A percentile compares a stretch with the other conserved stretches of the same genome.
These are phyloP conservation scores for Cercis canadensis DNA, from an alignment of 306 rosid genomes.

Conservation along the genomic window DNA sequence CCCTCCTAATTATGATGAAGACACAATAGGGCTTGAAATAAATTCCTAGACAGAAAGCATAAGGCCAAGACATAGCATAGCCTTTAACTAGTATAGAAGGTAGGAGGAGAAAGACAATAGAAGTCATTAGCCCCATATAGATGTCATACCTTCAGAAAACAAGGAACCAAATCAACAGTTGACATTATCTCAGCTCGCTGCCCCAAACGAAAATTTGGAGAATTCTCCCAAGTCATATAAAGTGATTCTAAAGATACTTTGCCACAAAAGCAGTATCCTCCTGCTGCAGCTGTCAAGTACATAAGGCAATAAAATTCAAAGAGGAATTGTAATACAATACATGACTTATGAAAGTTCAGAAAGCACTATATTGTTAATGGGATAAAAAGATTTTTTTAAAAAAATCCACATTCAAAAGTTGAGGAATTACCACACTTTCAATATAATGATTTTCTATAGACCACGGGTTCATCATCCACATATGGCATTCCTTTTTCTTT, in stretches of 20 bases:
- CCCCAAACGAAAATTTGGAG: conserved; percentile 63
- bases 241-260: conserved; percentile 69
- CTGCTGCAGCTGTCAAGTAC: conserved; percentile 56
- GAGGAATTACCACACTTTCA: not conserved
- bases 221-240: conserved; percentile 59
- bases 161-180: conserved; percentile 61
- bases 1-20: conserved; percentile 27
- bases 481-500: not conserved
- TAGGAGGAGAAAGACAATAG: conserved; percentile 23
- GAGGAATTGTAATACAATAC: not conserved
- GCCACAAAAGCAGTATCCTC: conserved; percentile 66
- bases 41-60: conserved; percentile 14
- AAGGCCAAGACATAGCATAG: conserved; percentile 13
- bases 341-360: not conserved
- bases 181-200: conserved; percentile 65
- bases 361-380: not conserved
- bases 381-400: not conserved
- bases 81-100: conserved; percentile 31
- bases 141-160: conserved; percentile 70
- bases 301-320: conserved; percentile 35
- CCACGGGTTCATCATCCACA: not conserved
- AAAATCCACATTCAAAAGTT: not conserved
- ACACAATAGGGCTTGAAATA: conserved; percentile 6
- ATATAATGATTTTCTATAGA: not conserved
- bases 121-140: conserved; percentile 19